Percentiles rank a stretch among this genome's conserved stretches.
These are phyloP conservation scores for Geoglossum cookeanum DNA, from an alignment of 2,329 filamentous ascomycete genomes.

Conservation along the genomic window DNA sequence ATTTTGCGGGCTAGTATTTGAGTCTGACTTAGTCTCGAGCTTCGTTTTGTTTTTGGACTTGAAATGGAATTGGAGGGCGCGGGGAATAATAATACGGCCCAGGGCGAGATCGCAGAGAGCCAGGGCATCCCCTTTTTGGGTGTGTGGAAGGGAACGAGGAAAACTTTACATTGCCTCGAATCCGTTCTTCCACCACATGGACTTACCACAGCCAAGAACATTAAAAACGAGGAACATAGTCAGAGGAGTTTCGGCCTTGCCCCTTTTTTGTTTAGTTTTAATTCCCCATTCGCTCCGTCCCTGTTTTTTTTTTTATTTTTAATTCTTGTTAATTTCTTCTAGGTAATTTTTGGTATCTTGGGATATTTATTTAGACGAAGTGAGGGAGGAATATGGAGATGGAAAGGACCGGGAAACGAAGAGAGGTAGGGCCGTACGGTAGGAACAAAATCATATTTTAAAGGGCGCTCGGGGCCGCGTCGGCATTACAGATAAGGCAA, in stretches of 20 bases:
- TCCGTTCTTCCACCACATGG: neutral
- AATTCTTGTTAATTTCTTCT: conserved; percentile 3
- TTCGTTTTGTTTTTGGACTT: neutral
- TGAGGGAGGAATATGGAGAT: too few species aligned
- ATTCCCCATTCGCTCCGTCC: too few species aligned
- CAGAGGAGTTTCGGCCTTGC: neutral
- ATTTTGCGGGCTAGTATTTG: neutral
- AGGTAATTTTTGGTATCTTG: too few species aligned
- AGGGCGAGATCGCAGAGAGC: neutral
- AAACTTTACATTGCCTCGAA: conserved; percentile 4
- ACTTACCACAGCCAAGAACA: too few species aligned
- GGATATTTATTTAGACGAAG: too few species aligned
- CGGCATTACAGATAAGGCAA: too few species aligned
- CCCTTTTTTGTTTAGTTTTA: conserved; percentile 7
- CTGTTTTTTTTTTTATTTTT: conserved; percentile 7
- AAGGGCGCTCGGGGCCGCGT: too few species aligned
- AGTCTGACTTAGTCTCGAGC: neutral
- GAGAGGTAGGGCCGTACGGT: too few species aligned
- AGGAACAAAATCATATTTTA: too few species aligned
- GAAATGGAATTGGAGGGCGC: too few species aligned
- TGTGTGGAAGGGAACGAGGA: conserved; percentile 10
- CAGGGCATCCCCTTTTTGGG: neutral
- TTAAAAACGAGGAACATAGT: too few species aligned
- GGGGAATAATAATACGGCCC: neutral
- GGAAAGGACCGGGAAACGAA: too few species aligned